Evolutionary conservation across 1,139 yeast species (phyloP).

Genomic region (Yamadazyma buinensis): DNA sequence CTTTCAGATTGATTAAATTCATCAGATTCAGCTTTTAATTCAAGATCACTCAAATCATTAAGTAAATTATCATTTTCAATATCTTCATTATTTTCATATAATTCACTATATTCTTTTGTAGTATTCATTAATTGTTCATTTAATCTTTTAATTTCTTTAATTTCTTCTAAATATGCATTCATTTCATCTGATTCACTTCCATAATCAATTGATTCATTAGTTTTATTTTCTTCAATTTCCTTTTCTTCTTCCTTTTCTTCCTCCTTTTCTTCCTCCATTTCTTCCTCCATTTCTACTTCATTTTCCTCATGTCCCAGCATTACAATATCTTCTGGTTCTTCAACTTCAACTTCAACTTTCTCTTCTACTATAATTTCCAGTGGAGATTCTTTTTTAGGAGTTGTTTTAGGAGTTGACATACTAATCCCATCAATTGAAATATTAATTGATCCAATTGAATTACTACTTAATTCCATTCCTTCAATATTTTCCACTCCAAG

Average conservation of each 20-base stretch:
- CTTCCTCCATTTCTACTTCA: background rate
- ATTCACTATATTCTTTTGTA: slow-evolving; percentile 8
- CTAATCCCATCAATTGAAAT: background rate
- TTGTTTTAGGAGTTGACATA: slow-evolving; percentile 6
- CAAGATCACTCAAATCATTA: background rate
- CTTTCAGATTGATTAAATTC: slow-evolving; percentile 18
- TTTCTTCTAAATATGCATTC: slow-evolving; percentile 9
- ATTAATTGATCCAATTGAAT: background rate
- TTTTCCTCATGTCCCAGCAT: too few relatives aligned
- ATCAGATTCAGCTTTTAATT: slow-evolving; percentile 21
- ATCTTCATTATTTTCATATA: slow-evolving; percentile 1
- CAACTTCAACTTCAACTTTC: background rate
- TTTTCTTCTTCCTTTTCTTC: background rate
- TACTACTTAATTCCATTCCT: too few relatives aligned
- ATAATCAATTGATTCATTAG: slow-evolving; percentile 1
- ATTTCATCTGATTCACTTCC: slow-evolving; percentile 4
- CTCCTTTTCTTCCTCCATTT: background rate
- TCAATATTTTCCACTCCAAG: background rate
- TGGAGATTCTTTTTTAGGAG: background rate
- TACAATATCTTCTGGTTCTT: background rate
- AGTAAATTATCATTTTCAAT: slow-evolving; percentile 5
- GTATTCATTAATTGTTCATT: slow-evolving; percentile 13
- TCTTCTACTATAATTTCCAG: background rate
- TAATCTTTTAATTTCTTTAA: slow-evolving; percentile 12
- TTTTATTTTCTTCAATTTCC: background rate